Base-by-base conservation (phyloP, 768 basidiomycete genomes). In the Dictyophora rubrovolvata region DNA sequence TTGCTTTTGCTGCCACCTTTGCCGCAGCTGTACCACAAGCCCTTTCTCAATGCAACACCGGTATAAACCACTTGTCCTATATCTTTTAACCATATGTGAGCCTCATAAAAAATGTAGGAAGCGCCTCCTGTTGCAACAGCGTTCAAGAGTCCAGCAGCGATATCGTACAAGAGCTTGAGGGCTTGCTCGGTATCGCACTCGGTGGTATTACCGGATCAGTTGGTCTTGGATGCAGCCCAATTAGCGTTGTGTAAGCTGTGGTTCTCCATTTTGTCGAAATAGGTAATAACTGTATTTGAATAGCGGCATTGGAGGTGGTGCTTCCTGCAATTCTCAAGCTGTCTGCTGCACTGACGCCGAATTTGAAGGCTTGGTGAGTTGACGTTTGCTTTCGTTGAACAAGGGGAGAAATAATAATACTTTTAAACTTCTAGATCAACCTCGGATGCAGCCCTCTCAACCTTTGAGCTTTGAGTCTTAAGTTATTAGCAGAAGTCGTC, bases 271-370 rank as follows among this genome's bases (percentile, higher is more conserved):
- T 9, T n/a, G n/a, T 9, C 42, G 4, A 14, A 2, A 42, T 2
- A 2, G 10, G 42, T 42, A 2, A 14, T 14, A 14, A 14, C 42
- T 14, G 14, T n/a, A 4, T 42, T 2, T 9, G n/a, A 14, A 42
- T 9, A 42, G 42, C 22, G 64, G 64, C 22, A 60, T 63, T n/a
- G 62, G 59, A 18, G 61, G 60, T 33, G 62, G 64, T 33, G 20
- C 60, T 16, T 5, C 20, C 21, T 65, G 64, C 62, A 18, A 20
- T 28, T 49, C 55, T 2, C 50, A 42, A 50, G 21, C 62, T 21
- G 62, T 65, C 16, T 65, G 64, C 62, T 65, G 64, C 54, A 59
- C 42, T 14, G 42, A n/a, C n/a, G 10, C 12, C 10, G 42, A 42
- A 42, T 42, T 42, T n/a, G 4, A 2, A 4, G 42, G 42, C n/a